A percentile compares a stretch with the other conserved stretches of the same genome.
These are phyloP conservation scores for Yamadazyma ubonensis DNA, from an alignment of 805 yeast genomes.

Conservation along the genomic window DNA sequence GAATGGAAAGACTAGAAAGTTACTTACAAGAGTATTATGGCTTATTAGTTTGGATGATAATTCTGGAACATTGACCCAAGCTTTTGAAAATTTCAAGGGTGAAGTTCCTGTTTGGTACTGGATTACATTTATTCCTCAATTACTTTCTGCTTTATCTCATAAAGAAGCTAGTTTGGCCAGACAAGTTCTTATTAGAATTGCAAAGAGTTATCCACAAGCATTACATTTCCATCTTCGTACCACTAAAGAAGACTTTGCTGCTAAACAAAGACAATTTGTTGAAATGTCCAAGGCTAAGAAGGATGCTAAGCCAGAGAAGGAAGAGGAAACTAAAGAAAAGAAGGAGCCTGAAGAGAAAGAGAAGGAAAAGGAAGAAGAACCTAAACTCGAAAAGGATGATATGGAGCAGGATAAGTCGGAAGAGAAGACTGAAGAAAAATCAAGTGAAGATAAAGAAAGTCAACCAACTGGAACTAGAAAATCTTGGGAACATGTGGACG, in stretches of 20 bases:
- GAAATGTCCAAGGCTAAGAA: constrained; percentile 29
- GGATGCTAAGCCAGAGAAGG: constrained; percentile 8
- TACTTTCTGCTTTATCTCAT: constrained; percentile 84
- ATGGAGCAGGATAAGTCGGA: constrained; percentile 7
- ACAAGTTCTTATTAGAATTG: constrained; percentile 83
- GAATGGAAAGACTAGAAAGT: constrained; percentile 83
- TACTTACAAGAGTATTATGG: constrained; percentile 91
- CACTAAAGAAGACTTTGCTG: constrained; percentile 89
- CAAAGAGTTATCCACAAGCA: constrained; percentile 96
- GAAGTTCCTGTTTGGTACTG: constrained; percentile 99
- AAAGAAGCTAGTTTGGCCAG: constrained; percentile 89
- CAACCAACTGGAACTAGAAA: constrained; percentile 43
- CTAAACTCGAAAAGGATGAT: constrained; percentile 7
- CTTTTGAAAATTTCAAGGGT: constrained; percentile 89
- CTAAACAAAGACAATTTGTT: constrained; percentile 72
- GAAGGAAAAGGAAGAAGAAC: constrained; percentile 5
- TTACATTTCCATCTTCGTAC: constrained; percentile 94
- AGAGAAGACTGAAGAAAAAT: not conserved
- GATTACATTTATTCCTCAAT: constrained; percentile 95
- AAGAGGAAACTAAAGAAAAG: constrained; percentile 8
- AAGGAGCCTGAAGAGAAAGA: constrained; percentile 4
- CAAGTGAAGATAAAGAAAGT: not conserved
- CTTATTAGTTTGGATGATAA: constrained; percentile 87
- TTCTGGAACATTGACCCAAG: constrained; percentile 74
- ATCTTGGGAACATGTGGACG: constrained; percentile 92